Evolutionary conservation across 768 basidiomycete species (phyloP), one percentile per base, ranked within the genome.

Genomic region (Boletus rubescentipes): DNA sequence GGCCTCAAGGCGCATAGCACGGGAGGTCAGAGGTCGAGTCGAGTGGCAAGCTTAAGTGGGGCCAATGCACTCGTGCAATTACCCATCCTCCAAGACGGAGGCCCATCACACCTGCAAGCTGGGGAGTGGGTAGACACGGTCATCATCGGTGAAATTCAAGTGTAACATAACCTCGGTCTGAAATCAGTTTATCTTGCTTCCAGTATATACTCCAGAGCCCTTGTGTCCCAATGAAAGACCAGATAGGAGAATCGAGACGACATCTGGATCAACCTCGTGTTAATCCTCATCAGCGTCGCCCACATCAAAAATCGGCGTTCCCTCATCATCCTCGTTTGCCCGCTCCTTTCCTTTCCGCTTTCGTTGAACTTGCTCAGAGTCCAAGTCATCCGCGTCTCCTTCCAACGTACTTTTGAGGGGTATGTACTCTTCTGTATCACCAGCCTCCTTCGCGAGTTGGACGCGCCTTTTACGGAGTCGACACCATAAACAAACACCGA

Each of bases 21-120:
- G 0, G 93, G 93, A 21, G 90, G 91, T 0, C 93, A 96, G 66
- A 76, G 92, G 7, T 93, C 91, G 16, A 91, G 88, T 62, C 77
- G 90, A 21, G 86, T 88, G 5, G 87, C 87, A 12, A 93, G 91
- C 60, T 63, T 96, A 45, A 84, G 79, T 38, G 87, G 86, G 2
- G 91, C 91, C 15, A 93, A 94, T 66, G 92, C 85, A 2, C 72
- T 95, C 39, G 82, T 89, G 1, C 77, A 86, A 20, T 66, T 94
- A 20, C 92, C 91, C 3, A 67, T 75, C 31, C 57, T 69, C 47
- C 67, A 59, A 40, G 67, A 72, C 7, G 61, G 65, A 9, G 72
- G 69, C 11, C 68, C 67, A n/a, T 64, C 64, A 18, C 67, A 63
- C 29, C 53, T 90, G 42, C 74, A 79, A 40, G 71, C 65, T 5